A percentile compares a stretch with the other conserved stretches of the same genome.
These are phyloP conservation scores for Terana coerulea DNA, from an alignment of 768 basidiomycete species.

Conservation along the genomic window DNA sequence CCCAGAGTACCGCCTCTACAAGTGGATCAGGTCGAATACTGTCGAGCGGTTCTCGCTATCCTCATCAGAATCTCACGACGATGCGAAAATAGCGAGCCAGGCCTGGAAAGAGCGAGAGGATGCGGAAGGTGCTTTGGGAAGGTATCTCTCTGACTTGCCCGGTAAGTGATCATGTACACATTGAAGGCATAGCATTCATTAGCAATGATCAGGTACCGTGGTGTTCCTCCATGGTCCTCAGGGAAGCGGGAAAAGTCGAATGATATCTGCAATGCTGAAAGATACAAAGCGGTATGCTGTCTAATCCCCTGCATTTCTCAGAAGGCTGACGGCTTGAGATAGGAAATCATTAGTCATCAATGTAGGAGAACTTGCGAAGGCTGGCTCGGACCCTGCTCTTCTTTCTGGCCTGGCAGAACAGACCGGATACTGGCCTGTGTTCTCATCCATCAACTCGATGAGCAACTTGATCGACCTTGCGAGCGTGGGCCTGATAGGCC, in stretches of 20 bases:
- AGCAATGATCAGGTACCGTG: slow-evolving; percentile 49
- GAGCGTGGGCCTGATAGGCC: slow-evolving; percentile 89
- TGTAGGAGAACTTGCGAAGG: slow-evolving; percentile 69
- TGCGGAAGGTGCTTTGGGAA: slow-evolving; percentile 61
- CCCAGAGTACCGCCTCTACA: slow-evolving; percentile 67
- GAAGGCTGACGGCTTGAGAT: neutral
- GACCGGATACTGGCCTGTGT: slow-evolving; percentile 87
- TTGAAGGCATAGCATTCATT: too few relatives aligned
- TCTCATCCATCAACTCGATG: slow-evolving; percentile 78
- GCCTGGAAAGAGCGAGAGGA: slow-evolving; percentile 86
- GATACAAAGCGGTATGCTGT: slow-evolving; percentile 47
- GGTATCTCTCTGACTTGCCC: slow-evolving; percentile 77
- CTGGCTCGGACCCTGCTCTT: slow-evolving; percentile 64
- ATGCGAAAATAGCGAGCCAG: slow-evolving; percentile 17
- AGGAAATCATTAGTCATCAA: slow-evolving; percentile 82
- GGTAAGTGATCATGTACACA: slow-evolving; percentile 43
- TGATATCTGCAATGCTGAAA: slow-evolving; percentile 52
- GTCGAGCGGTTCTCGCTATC: slow-evolving; percentile 44
- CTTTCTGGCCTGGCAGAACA: slow-evolving; percentile 69
- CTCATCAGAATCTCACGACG: slow-evolving; percentile 14
- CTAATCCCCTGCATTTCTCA: neutral
- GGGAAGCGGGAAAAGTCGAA: slow-evolving; percentile 71
- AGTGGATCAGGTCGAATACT: slow-evolving; percentile 69
- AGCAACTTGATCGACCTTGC: slow-evolving; percentile 89
- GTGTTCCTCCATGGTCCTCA: slow-evolving; percentile 81